Base-by-base conservation (phyloP, 768 basidiomycete genomes). In the Mycena capillaripes region DNA sequence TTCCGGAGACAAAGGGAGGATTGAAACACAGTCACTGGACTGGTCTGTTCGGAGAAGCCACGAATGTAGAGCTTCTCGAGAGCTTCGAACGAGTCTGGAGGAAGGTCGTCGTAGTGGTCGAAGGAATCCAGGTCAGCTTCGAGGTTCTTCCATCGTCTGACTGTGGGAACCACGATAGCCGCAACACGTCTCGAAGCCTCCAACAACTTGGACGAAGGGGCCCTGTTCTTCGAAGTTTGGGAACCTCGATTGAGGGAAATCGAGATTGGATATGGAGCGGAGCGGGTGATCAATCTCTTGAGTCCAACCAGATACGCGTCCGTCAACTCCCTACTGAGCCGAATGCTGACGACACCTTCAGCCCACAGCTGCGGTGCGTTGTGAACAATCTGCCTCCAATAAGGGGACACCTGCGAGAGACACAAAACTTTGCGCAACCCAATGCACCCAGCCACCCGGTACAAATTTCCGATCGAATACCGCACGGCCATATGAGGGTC, bases 301-400 rank as follows among this genome's bases (percentile, higher is more conserved):
- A 58, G 57, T 17, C 57, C 57, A 27, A 14, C n/a, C 8, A 58
- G 25, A 58, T 58, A 58, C 21, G 17, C 23, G 57, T 58, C 57
- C 14, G 34, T 58, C 21, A 40, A 27, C n/a, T 40, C 25, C 25
- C 21, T n/a, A 23, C 21, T n/a, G n/a, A 38, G 12, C 16, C 2
- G 4, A 3, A 58, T n/a, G 21, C 14, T 23, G 23, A 69, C 16
- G 57, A 60, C 34, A 3, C 58, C 32, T 38, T 62, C 68, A 21
- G 56, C 61, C 69, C 69, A 70, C 42, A 63, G 30, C 23, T 21
- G 25, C n/a, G 69, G 69, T 2, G 61, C 46, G 50, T 14, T 56
- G 42, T 63, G 29, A 4, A 57, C 61, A 1, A 63, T n/a, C n/a
- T 70, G 29, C 19, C 61, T 40, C 61, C 69, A 70, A 42, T 63